Evolutionary conservation across 2,329 filamentous ascomycete species (phyloP).

Genomic region (Calonectria pauciramosa): DNA sequence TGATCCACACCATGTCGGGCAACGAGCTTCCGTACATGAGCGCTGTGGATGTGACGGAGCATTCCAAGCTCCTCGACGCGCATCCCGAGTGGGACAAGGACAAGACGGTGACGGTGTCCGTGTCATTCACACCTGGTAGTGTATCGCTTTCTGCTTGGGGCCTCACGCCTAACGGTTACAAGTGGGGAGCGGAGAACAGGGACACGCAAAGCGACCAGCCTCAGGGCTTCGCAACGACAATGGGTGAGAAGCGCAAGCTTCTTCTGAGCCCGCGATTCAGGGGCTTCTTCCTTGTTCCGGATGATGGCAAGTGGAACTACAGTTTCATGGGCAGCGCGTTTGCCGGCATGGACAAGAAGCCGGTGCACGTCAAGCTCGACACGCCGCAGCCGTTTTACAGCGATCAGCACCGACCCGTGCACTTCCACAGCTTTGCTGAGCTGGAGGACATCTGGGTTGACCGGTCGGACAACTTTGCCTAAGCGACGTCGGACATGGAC

Average conservation of each 20-base stretch:
- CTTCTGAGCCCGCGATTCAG: slow-evolving; percentile 93
- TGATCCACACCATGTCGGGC: slow-evolving; percentile 96
- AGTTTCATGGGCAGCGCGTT: slow-evolving; percentile 97
- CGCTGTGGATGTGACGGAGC: slow-evolving; percentile 92
- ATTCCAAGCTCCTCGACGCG: slow-evolving; percentile 88
- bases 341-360: slow-evolving; percentile 89
- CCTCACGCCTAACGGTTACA: slow-evolving; percentile 91
- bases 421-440: slow-evolving; percentile 98
- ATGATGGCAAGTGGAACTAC: slow-evolving; percentile 95
- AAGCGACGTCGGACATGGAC: slow-evolving; percentile 46
- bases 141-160: slow-evolving; percentile 96
- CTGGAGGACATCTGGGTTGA: slow-evolving; percentile 98
- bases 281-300: slow-evolving; percentile 96
- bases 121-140: slow-evolving; percentile 96
- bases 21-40: slow-evolving; percentile 98
- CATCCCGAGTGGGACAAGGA: slow-evolving; percentile 78
- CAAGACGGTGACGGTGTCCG: slow-evolving; percentile 94
- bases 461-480: slow-evolving; percentile 92
- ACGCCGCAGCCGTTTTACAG: slow-evolving; percentile 92
- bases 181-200: slow-evolving; percentile 97
- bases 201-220: slow-evolving; percentile 94
- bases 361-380: slow-evolving; percentile 92
- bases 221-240: slow-evolving; percentile 89
- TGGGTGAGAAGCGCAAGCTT: slow-evolving; percentile 96
- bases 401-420: slow-evolving; percentile 89